Percentiles rank a stretch among this genome's conserved stretches.
Conservation (phyloP, 2,329 filamentous ascomycete genomes). For the Magnaporthiopsis poae region DNA sequence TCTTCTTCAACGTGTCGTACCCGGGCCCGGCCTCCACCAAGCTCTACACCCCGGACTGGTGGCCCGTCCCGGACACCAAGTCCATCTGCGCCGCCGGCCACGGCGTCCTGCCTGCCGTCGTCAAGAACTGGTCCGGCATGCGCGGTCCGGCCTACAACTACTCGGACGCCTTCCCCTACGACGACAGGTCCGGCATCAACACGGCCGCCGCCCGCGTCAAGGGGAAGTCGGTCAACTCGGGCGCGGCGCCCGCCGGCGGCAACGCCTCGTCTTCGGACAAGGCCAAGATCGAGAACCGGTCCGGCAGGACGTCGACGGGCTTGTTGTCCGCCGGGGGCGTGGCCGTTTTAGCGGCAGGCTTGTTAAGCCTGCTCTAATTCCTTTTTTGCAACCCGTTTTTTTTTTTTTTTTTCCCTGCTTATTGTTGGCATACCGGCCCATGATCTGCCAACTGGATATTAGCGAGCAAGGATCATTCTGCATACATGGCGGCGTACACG, state of each 20-base stretch:
- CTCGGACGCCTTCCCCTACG: slow-evolving; percentile 29
- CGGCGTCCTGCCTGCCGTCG: slow-evolving; percentile 12
- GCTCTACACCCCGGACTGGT: slow-evolving; percentile 17
- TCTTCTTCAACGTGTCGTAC: slow-evolving; percentile 9
- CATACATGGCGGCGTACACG: no score
- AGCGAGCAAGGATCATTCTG: no score
- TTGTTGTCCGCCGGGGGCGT: not conserved
- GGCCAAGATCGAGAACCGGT: not conserved
- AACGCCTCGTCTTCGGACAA: not conserved
- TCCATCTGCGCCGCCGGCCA: slow-evolving; percentile 11
- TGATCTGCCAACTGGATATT: not conserved
- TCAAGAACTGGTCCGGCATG: slow-evolving; percentile 10
- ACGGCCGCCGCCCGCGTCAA: slow-evolving; percentile 15
- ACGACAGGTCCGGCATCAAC: slow-evolving; percentile 31
- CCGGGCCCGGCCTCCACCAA: slow-evolving; percentile 9
- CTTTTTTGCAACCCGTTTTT: not conserved
- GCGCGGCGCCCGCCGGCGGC: not conserved
- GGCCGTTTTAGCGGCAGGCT: not conserved
- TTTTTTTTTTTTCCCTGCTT: not conserved
- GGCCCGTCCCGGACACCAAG: slow-evolving; percentile 17
- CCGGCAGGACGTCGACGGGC: not conserved
- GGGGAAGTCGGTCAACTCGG: not conserved
- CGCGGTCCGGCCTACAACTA: slow-evolving; percentile 13
- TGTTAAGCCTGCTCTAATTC: not conserved
- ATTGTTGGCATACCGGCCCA: not conserved